Base-by-base conservation (phyloP, 208 protist species). In the Crithidia bombi region DNA sequence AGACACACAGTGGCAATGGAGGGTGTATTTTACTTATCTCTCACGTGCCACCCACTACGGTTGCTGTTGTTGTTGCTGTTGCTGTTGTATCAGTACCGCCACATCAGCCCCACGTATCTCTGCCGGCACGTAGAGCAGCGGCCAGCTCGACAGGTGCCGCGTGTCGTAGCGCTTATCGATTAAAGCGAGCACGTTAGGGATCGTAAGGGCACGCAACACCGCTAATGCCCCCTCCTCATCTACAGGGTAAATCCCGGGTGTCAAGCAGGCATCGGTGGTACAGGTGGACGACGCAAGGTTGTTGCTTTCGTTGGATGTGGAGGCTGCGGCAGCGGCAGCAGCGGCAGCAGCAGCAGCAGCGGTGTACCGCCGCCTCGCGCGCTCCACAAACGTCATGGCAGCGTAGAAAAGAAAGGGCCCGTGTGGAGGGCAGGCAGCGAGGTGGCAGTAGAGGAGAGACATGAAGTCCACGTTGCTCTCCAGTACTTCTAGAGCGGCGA, bases 71-170 rank as follows among this genome's bases (percentile, higher is more conserved):
- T 71, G 62, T 28, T 59, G 57, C 54, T 75, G 73, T 35, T 65
- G 58, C 17, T 65, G 58, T 17, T 65, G 58, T 3, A 81, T 65
- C 15, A 91, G 67, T 5, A 63, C 49, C 35, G 81, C 72, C 55
- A 94, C 76, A 50, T 94, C 89, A n/a, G 64, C 71, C 38, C 64
- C 38, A 49, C 74, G 83, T 50, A 94, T 76, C 73, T 91, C 80
- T 11, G 83, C 82, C n/a, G 85, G 85, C 19, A 91, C 89, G 69
- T 94, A 94, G 4, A 91, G 65, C 36, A 91, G 75, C 65, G 86
- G 83, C 84, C 89, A 94, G 61, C 73, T 81, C 11, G 65, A 61
- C 17, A 94, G 70, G 52, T 94, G 89, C 10, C 69, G 39, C 25
- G 83, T 91, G 64, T 89, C 73, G 72, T 85, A 94, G 41, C 86